Percentiles rank a stretch among this genome's conserved stretches.
These are phyloP conservation scores for Petasospora fabianii DNA, from an alignment of 1,139 yeast species.

Conservation along the genomic window DNA sequence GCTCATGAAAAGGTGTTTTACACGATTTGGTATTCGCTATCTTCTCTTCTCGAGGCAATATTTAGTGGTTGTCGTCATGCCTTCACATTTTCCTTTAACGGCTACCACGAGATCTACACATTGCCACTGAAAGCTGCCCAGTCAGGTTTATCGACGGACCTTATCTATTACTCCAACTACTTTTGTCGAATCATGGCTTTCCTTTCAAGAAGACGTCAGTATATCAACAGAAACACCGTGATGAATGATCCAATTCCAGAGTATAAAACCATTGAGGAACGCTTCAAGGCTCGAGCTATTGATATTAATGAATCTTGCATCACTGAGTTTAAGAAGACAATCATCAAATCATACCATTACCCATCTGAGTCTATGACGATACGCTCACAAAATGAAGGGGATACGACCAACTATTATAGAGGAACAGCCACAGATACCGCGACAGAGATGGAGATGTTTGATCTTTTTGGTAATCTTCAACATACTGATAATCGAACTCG, in stretches of 20 bases:
- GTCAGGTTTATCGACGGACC: constrained; percentile 9
- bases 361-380: constrained; percentile 16
- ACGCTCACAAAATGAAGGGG: not conserved
- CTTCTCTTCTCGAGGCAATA: constrained; percentile 15
- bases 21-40: constrained; percentile 18
- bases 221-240: constrained; percentile 18
- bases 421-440: constrained; percentile 7
- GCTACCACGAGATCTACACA: constrained; percentile 14
- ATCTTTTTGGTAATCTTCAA: not conserved
- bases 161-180: constrained; percentile 18
- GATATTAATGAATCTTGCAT: constrained; percentile 22
- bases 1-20: constrained; percentile 18
- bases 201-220: constrained; percentile 18
- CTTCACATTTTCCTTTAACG: constrained; percentile 21
- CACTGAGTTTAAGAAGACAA: constrained; percentile 15
- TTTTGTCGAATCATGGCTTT: constrained; percentile 22
- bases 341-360: constrained; percentile 18
- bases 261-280: constrained; percentile 13
- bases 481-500: too few species aligned
- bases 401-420: constrained; percentile 10
- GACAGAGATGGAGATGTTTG: not conserved
- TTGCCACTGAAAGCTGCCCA: constrained; percentile 8
- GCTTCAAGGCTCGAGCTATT: constrained; percentile 20
- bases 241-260: constrained; percentile 23
- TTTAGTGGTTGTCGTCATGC: constrained; percentile 20